phyloP scores from a whole-genome alignment of 371 early-diverging fungal genomes.

The Mortierella polycephala region DNA sequence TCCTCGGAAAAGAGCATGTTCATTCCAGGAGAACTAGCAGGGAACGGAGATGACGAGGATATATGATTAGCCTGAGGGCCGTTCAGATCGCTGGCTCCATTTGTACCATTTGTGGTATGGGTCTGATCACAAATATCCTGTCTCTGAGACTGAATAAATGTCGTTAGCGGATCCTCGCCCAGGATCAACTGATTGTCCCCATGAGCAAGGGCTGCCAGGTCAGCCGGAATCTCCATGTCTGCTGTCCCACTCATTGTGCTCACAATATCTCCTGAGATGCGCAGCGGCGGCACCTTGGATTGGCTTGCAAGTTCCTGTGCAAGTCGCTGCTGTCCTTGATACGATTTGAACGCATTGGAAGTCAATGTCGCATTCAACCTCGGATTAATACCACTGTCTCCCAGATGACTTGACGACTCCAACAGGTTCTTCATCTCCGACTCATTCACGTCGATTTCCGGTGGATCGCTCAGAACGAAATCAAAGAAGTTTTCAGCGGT shows the following conservation, averaged over 20 bases:
- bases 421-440: conserved; percentile 28
- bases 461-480: conserved; percentile 50
- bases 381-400: conserved; percentile 3
- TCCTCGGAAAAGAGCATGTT: conserved; percentile 35
- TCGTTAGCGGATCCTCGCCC: conserved; percentile 35
- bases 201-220: background rate
- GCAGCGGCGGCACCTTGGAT: conserved; percentile 31
- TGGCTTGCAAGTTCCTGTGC: conserved; percentile 35
- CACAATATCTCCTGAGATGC: conserved; percentile 1
- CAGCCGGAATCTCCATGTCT: background rate
- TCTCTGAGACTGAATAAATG: conserved; percentile 7
- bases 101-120: background rate
- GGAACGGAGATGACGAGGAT: conserved; percentile 15
- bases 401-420: conserved; percentile 3
- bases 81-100: background rate
- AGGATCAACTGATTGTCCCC: conserved; percentile 11
- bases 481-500: conserved; percentile 36
- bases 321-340: conserved; percentile 35
- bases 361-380: conserved; percentile 35
- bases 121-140: background rate
- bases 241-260: background rate
- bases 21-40: conserved; percentile 18
- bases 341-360: conserved; percentile 45
- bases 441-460: conserved; percentile 39
- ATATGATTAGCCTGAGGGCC: background rate